Conservation (phyloP, 176 grass and related monocot species). For the Oryza coarctata region DNA sequence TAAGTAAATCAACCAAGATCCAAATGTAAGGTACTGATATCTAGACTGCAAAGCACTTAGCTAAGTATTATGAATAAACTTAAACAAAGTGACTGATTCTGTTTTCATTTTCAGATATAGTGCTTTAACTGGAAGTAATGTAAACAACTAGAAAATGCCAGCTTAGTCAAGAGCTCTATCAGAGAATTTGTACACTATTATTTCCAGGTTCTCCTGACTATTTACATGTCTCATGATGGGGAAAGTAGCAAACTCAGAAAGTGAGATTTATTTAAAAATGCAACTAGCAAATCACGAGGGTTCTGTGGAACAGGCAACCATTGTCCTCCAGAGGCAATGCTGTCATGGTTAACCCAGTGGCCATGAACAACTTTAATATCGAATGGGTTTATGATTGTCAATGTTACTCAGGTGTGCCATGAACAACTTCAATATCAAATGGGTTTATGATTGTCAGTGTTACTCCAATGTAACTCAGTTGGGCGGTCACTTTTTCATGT, state of each 20-base stretch:
- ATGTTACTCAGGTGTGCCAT: not conserved
- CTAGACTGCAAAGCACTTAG: not conserved
- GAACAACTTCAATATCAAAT: not conserved
- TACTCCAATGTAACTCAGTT: not conserved
- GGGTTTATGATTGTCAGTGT: not conserved
- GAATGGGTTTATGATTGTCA: not conserved
- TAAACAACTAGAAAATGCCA: not conserved
- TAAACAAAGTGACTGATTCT: not conserved
- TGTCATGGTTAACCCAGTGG: not conserved
- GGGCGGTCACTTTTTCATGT: not conserved
- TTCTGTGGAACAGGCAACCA: not conserved
- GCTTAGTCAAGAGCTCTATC: not conserved
- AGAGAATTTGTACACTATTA: not conserved
- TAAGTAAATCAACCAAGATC: not conserved
- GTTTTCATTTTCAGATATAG: not conserved
- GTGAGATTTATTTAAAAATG: not conserved
- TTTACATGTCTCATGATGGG: not conserved
- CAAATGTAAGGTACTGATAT: slow-evolving; percentile 20
- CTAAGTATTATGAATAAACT: not conserved
- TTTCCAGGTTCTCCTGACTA: not conserved
- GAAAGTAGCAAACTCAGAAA: not conserved
- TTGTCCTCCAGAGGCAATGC: not conserved
- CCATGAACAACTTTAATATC: not conserved
- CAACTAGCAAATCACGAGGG: not conserved
- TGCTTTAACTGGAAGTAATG: not conserved